Base-by-base conservation (phyloP, 2,329 filamentous ascomycete genomes). In the Xylaria arbuscula region DNA sequence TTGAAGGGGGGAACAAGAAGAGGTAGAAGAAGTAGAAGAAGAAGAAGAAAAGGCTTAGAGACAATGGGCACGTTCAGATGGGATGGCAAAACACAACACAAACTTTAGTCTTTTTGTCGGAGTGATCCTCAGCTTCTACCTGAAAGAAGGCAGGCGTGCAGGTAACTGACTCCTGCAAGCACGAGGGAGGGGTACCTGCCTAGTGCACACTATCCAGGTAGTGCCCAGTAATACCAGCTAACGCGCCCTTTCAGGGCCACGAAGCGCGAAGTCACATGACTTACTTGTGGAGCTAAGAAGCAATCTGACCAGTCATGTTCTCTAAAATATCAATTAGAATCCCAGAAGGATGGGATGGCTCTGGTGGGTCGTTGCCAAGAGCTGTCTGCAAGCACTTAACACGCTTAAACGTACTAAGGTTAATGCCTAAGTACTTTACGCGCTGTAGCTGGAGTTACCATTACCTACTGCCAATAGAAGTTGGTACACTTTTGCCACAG, bases 241-340 rank as follows among this genome's bases (percentile, higher is more conserved):
- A 70, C 67, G 64, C 70, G 64, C 61, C 62, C 53, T 45, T 34
- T 24, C 11, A 13, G 22, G 28, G 17, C 1, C 22, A 48, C 32
- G 51, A 66, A 61, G 69, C 70, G 66, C 70, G 70, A 69, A 42
- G 40, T 66, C 70, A 72, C 66, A 69, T 70, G 70, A 62, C 24
- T 1, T 2, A 28, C n/a, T 17, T 38, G 3, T 28, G 53, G 57
- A 47, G 24, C 3, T 3, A 42, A 45, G 15, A 11, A 7, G 22
- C 1, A 4, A 2, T 1, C 11, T 10, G 19, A n/a, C 13, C 68
- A 69, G 69, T 70, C 59, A 69, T 24, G 19, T 5, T 17, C 6
- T 13, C 9, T 17, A 24, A 24, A 56, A 38, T 3, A 17, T 38
- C 47, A 67, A 66, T 68, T 68, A 64, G 55, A 24, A 60, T 22